Conservation (phyloP, 768 basidiomycete species). For the Lentinula raphanica region DNA sequence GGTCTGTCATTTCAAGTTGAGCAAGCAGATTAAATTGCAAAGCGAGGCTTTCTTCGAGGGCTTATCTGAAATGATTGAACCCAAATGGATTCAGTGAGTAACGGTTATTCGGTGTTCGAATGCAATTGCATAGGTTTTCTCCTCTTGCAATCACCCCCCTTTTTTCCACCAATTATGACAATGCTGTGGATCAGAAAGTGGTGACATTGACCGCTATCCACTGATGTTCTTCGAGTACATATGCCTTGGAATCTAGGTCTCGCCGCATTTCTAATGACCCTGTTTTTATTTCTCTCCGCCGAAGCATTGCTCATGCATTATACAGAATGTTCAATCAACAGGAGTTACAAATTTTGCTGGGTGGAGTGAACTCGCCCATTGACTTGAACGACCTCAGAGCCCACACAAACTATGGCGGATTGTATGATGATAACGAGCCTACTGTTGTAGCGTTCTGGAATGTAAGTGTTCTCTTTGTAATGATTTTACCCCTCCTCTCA, state of each 20-base stretch:
- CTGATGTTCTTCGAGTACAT: neutral
- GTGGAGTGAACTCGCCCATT: conserved; percentile 81
- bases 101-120: neutral
- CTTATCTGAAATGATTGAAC: conserved; percentile 86
- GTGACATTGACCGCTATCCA: neutral
- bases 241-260: no score
- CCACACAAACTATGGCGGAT: conserved; percentile 80
- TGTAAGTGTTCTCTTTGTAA: conserved; percentile 32
- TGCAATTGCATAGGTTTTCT: neutral
- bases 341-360: conserved; percentile 88
- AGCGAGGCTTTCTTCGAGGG: conserved; percentile 89
- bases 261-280: neutral
- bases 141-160: neutral
- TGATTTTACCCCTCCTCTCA: neutral
- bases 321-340: conserved; percentile 94
- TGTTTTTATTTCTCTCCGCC: neutral
- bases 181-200: neutral
- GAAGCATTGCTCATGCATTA: neutral
- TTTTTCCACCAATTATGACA: neutral
- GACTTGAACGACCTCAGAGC: conserved; percentile 75
- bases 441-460: conserved; percentile 84
- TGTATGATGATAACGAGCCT: conserved; percentile 62
- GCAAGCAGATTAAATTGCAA: conserved; percentile 81
- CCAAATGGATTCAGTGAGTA: conserved; percentile 73
- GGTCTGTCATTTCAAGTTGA: conserved; percentile 84